These are phyloP conservation scores for Lathyrus tuberosus DNA, from an alignment of 306 rosid species.

Conservation along the genomic window DNA sequence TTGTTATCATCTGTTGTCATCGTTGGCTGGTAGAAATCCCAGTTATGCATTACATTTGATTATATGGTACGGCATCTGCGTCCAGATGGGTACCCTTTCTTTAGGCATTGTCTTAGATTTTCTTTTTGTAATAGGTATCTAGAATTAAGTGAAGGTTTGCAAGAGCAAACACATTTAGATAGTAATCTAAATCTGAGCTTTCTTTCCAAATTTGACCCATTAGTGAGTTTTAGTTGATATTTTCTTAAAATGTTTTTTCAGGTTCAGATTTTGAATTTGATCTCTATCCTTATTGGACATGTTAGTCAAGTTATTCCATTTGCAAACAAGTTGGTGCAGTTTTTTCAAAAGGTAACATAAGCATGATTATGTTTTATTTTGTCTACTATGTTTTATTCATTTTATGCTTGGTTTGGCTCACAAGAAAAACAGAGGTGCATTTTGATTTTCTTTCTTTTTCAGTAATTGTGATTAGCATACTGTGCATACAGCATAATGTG, in stretches of 20 bases:
- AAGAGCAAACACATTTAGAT: conserved; percentile 20
- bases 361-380: conserved; percentile 26
- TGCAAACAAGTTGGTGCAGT: conserved; percentile 75
- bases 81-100: not conserved
- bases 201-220: conserved; percentile 24
- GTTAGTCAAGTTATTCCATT: conserved; percentile 77
- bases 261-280: conserved; percentile 93
- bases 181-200: conserved; percentile 11
- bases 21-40: not conserved
- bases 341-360: conserved; percentile 79
- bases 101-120: conserved; percentile 11
- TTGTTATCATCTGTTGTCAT: not conserved
- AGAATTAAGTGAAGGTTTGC: conserved; percentile 33
- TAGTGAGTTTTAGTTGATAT: conserved; percentile 26
- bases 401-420: conserved; percentile 25
- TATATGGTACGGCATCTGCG: conserved; percentile 20
- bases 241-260: conserved; percentile 52
- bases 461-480: conserved; percentile 21
- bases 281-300: conserved; percentile 77
- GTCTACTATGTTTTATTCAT: conserved; percentile 12
- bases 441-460: conserved; percentile 11
- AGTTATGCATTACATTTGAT: conserved; percentile 26
- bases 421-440: conserved; percentile 17
- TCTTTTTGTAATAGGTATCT: not conserved
- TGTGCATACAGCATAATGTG: conserved; percentile 22